Conservation (phyloP, 345 rosid genomes). For the Lumnitzera racemosa region DNA sequence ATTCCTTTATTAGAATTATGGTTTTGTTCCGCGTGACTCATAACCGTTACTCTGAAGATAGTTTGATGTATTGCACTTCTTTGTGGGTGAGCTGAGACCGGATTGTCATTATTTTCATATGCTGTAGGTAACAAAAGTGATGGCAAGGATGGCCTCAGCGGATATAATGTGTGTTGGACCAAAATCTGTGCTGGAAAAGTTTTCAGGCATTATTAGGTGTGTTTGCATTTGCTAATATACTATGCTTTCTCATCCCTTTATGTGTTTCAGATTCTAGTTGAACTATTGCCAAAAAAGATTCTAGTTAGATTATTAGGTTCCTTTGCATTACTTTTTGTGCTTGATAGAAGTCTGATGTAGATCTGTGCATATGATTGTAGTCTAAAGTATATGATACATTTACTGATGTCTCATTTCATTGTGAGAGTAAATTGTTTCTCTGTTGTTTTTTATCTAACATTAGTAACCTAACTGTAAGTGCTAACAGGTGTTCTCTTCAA, state of each 20-base stretch:
- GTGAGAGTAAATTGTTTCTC: too few species aligned
- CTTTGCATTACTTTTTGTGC: neutral
- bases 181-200: constrained; percentile 72
- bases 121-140: constrained; percentile 73
- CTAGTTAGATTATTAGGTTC: too few species aligned
- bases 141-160: constrained; percentile 64
- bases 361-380: neutral
- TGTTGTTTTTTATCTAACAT: too few species aligned
- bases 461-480: too few species aligned
- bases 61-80: neutral
- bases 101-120: neutral
- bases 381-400: too few species aligned
- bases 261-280: too few species aligned
- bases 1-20: neutral
- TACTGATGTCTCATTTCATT: too few species aligned
- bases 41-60: neutral
- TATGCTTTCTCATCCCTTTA: too few species aligned
- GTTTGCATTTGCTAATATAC: too few species aligned
- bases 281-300: too few species aligned
- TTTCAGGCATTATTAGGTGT: constrained; percentile 75
- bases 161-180: constrained; percentile 86
- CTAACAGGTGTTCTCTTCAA: too few species aligned
- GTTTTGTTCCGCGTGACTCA: neutral
- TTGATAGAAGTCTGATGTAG: neutral
- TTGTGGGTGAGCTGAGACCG: too few species aligned